Base-by-base conservation (phyloP, 148 eudicot genomes). In the Dysphania ambrosioides region DNA sequence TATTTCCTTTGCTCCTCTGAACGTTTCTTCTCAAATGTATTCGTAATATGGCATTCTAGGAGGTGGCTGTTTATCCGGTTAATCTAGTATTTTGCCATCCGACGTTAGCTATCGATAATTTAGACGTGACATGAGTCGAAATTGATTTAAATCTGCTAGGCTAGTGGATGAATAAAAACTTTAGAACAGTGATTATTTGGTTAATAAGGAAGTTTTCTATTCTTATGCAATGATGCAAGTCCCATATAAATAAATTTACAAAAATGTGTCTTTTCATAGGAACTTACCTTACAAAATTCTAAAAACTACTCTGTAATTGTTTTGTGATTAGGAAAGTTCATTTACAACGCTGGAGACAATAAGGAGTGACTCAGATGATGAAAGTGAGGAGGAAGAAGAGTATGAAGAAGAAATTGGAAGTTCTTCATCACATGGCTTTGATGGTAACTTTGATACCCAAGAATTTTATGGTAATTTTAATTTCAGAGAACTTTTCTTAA, bases 341-440 rank as follows among this genome's bases (percentile, higher is more conserved):
- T 75, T 77, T 44, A 66, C 83, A 34, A 79, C 78, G 81, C 75
- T 82, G 7, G 83, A 82, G 64, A 72, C 80, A 11, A 80, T 59
- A 21, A 66, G 59, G 31, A 78, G 79, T 26, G 83, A 79, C n/a
- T 32, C 32, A 2, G 72, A 76, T 6, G 69, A 71, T 2, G 81
- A 71, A 1, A 82, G 66, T 0, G 84, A 72, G 2, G 81, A 71
- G 0, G 82, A 62, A 7, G 80, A 72, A 6, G 71, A 72, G 6
- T n/a, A n/a, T n/a, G 73, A 72, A 7, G 79, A 79, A 4, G 84
- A 76, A 49, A 67, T 29, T 34, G 81, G 71, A 73, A 77, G 81
- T 38, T 76, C 74, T 3, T 78, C 78, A 27, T 77, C 83, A 18
- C 61, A 75, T 23, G 47, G 53, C 34, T 51, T 71, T 36, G 77